Evolutionary conservation across 2,329 filamentous ascomycete genomes (phyloP), one percentile per base, ranked within the genome.

Genomic region (Fusarium udum): DNA sequence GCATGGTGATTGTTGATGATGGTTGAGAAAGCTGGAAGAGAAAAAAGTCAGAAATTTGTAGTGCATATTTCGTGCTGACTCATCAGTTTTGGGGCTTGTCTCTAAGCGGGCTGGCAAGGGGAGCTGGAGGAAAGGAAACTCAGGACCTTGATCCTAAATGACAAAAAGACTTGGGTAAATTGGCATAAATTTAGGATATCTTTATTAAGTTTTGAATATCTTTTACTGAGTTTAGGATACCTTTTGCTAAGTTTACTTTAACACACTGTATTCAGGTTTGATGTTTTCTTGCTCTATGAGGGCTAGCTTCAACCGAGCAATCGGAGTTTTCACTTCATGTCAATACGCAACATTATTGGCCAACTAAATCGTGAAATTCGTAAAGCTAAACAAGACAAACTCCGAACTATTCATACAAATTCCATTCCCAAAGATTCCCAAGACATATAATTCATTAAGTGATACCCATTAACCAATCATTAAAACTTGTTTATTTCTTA

Each of bases 11-110:
- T 70, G 64, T 58, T 67, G 57, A 56, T 67, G 57, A 56, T 64
- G 40, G 26, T 52, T 34, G 39, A 55, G 51, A 40, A 1, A 13
- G 37, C 6, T 34, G n/a, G 32, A n/a, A 40, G 52, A 15, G 61
- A 32, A 65, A 66, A 77, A 77, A 75, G 65, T 69, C 46, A 42
- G 43, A 53, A 64, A 70, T 73, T 78, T 78, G 58, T 73, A 72
- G 57, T 55, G 42, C 34, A 16, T 16, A 28, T 67, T 63, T 67
- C 7, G 11, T 8, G 74, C 34, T 77, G 64, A 77, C 71, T 76
- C 68, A 77, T 36, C 64, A 4, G 1, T 0, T 3, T 0, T 36
- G 4, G 4, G 3, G 57, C 69, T 78, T 74, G 60, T 3, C 32
- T 12, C 9, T 7, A 58, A 59, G 6, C 1, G 28, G n/a, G 26